Base-by-base conservation (phyloP, 352 stramenopile species). In the Phytophthora lateralis region DNA sequence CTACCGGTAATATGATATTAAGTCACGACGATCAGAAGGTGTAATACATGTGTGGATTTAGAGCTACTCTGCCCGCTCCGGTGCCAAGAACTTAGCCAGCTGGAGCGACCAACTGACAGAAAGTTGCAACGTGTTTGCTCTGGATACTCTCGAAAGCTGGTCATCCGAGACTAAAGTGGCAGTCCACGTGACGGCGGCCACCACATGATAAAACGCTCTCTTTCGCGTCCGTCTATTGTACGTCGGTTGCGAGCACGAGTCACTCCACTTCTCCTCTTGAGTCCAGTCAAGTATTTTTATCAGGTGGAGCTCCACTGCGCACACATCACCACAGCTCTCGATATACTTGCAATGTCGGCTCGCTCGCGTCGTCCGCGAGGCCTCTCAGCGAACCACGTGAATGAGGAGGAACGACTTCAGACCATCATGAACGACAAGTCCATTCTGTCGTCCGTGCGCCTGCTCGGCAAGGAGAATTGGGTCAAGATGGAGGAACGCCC, bases 381-480 rank as follows among this genome's bases (percentile, higher is more conserved):
- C 0, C 72, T 89, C 30, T 89, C 81, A n/a, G 56, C 63, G 7
- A 66, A 70, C 61, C 75, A 86, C 42, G 62, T 63, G 1, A 82
- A 91, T 45, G 69, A 80, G 21, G 57, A 80, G 39, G 75, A 85
- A 61, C 80, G 80, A 10, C 58, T 91, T n/a, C 62, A 75, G 41
- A 70, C 69, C 53, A 78, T 91, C 41, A 63, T 89, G 60, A 72
- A 51, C 15, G 82, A 91, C 71, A 82, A 82, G 62, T 78, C 76
- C 29, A 82, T 63, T 1, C 59, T 91, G n/a, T 44, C 44, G 6
- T 68, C 41, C 6, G 66, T 92, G 11, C 58, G 55, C 4, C 62
- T 92, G 8, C 49, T 91, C 18, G 69, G 66, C n/a, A 82, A 80
- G 34, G 73, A 87, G 52, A 89, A 90, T 53, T 94, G 82, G 85